phyloP scores from a whole-genome alignment of 345 rosid genomes.

The Mercurialis annua region DNA sequence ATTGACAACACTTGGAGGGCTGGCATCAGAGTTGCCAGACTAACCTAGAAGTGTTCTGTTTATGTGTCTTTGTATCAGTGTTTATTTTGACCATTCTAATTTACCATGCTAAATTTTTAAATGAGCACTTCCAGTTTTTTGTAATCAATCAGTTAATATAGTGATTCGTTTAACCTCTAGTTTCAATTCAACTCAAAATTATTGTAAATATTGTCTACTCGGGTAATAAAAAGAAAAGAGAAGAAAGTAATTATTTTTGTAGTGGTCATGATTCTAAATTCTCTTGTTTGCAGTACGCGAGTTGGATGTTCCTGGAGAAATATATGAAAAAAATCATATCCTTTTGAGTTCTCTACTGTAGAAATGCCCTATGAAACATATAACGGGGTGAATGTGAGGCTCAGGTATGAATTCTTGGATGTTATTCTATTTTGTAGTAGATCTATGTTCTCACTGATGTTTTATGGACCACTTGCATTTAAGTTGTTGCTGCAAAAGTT shows the following conservation, averaged over 20 bases:
- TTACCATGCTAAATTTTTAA: neutral
- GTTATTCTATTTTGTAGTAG: neutral
- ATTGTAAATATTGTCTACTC: neutral
- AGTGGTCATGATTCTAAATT: constrained; percentile 10
- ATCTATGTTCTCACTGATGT: neutral
- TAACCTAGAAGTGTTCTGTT: neutral
- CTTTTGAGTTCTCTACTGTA: constrained; percentile 88
- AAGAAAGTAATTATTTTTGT: neutral
- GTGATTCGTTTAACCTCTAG: neutral
- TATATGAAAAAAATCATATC: constrained; percentile 82
- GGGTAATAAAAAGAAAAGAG: neutral
- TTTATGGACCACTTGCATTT: constrained; percentile 10
- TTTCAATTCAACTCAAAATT: neutral
- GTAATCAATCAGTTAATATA: neutral
- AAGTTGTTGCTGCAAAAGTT: constrained; percentile 1
- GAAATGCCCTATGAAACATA: constrained; percentile 98
- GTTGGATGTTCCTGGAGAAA: constrained; percentile 94
- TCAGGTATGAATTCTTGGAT: constrained; percentile 52
- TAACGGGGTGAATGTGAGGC: constrained; percentile 89
- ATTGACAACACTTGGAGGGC: neutral
- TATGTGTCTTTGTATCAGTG: too few relatives aligned
- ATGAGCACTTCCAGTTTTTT: neutral
- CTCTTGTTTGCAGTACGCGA: constrained; percentile 70
- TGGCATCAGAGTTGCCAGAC: neutral
- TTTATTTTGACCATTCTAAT: neutral